phyloP scores from a whole-genome alignment of 306 rosid genomes.

The Cucumis melo region DNA sequence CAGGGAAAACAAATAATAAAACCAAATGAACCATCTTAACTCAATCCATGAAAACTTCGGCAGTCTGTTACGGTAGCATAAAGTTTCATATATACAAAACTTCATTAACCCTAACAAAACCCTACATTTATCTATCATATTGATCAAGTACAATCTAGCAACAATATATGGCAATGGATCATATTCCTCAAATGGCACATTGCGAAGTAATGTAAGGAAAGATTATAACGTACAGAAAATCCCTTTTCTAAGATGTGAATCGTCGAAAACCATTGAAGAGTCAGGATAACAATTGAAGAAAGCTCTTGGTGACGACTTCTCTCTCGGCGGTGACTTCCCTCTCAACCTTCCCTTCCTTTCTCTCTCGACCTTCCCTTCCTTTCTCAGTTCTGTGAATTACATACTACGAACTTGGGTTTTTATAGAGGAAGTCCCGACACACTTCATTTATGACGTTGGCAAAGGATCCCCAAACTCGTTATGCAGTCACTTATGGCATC shows the following conservation, averaged over 20 bases:
- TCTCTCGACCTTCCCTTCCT: too few species aligned
- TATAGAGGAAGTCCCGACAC: too few species aligned
- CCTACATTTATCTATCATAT: slow-evolving; percentile 7
- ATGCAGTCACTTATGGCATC: too few species aligned
- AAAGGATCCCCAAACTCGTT: too few species aligned
- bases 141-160: neutral
- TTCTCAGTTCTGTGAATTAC: too few species aligned
- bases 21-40: neutral
- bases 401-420: too few species aligned
- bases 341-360: too few species aligned
- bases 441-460: too few species aligned
- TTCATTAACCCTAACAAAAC: slow-evolving; percentile 1
- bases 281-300: slow-evolving; percentile 13
- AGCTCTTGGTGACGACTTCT: too few species aligned
- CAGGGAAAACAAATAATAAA: neutral
- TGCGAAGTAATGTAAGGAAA: slow-evolving; percentile 3
- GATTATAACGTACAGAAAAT: slow-evolving; percentile 12
- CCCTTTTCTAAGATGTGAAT: slow-evolving; percentile 13
- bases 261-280: slow-evolving; percentile 19
- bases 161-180: neutral
- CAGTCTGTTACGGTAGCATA: neutral
- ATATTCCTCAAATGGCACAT: neutral
- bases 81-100: neutral
- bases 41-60: neutral
- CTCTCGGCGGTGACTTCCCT: too few species aligned